A percentile compares a stretch with the other conserved stretches of the same genome.
Conservation (phyloP, 305 asterid genomes). For the Solanum hybrid region DNA sequence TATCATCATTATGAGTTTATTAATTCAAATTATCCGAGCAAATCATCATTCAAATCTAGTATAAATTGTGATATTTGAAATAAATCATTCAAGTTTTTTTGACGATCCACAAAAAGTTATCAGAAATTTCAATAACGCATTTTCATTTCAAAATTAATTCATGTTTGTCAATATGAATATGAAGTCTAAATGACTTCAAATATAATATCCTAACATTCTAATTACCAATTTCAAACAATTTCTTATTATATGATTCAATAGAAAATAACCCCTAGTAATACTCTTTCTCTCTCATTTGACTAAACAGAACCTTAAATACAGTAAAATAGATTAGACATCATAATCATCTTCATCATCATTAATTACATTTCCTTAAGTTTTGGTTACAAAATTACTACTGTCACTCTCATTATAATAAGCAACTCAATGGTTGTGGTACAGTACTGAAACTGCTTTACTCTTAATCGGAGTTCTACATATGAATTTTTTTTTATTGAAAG, state of each 20-base stretch:
- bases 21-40: not conserved
- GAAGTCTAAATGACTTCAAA: not conserved
- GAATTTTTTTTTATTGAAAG: no score
- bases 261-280: not conserved
- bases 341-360: not conserved
- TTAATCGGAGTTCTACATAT: rapidly evolving
- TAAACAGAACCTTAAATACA: not conserved
- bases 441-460: no score
- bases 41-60: not conserved
- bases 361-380: not conserved
- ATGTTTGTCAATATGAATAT: not conserved
- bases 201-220: not conserved
- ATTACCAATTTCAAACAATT: not conserved
- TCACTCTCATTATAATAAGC: not conserved
- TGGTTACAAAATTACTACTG: not conserved
- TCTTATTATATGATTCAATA: not conserved
- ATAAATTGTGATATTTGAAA: not conserved
- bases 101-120: not conserved
- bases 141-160: not conserved
- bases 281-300: not conserved
- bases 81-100: not conserved
- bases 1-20: not conserved
- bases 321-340: not conserved
- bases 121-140: not conserved
- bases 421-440: not conserved